A percentile compares a stretch with the other conserved stretches of the same genome.
Conservation (phyloP, 2,329 filamentous ascomycete genomes). For the Microsporum ferrugineum region DNA sequence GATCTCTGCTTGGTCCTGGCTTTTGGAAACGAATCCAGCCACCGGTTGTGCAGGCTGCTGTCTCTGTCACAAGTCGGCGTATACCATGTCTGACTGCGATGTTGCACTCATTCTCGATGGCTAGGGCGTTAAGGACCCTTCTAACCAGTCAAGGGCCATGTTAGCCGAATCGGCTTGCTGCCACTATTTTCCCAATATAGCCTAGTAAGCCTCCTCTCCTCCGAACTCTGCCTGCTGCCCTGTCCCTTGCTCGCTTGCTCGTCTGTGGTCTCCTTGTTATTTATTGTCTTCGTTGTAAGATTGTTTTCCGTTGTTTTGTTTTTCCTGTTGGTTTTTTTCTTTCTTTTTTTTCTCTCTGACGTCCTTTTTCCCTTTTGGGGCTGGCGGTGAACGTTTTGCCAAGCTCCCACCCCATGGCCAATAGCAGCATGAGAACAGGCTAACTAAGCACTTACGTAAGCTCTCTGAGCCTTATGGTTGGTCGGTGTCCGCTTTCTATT, state of each 20-base stretch:
- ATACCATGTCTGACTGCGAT: neutral
- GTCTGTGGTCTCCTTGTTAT: neutral
- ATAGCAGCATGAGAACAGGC: neutral
- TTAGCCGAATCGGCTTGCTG: neutral
- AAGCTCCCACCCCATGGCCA: neutral
- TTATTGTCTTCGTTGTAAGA: neutral
- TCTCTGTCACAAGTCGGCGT: neutral
- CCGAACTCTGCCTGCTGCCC: conserved; percentile 1
- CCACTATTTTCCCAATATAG: neutral
- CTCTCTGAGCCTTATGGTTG: neutral
- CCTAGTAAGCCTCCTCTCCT: neutral
- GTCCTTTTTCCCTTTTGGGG: conserved; percentile 4
- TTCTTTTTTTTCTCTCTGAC: neutral
- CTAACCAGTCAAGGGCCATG: neutral
- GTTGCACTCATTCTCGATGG: neutral
- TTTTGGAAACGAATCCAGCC: neutral
- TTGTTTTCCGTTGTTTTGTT: neutral
- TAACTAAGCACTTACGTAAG: neutral
- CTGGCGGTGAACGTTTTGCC: conserved; percentile 3
- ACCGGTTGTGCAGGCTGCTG: neutral
- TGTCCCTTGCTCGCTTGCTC: conserved; percentile 1
- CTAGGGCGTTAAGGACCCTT: neutral
- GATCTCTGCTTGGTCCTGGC: neutral
- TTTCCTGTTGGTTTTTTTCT: neutral
- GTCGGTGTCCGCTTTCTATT: neutral